Percentiles rank a stretch among this genome's conserved stretches.
Evolutionary conservation across 139 green algal genomes (phyloP).

Genomic region (Chlorella sp.): DNA sequence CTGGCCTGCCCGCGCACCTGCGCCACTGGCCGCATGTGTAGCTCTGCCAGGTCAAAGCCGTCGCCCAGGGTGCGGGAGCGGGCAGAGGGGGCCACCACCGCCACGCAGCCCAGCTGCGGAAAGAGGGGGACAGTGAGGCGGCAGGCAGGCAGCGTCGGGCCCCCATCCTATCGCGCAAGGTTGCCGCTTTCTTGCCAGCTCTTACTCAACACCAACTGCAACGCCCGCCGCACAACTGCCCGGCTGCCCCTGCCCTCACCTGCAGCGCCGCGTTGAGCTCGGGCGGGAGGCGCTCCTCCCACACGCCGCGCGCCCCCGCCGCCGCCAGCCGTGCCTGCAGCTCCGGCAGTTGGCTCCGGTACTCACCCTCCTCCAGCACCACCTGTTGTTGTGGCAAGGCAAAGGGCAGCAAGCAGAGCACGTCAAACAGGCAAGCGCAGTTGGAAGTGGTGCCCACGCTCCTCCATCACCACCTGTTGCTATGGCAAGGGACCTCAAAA

Average conservation of each 20-base stretch:
- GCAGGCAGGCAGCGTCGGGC: no score
- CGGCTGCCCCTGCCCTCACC: no score
- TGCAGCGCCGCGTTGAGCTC: constrained; percentile 68
- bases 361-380: constrained; percentile 74
- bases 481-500: no score
- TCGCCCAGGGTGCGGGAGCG: constrained; percentile 54
- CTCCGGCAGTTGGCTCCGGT: constrained; percentile 40
- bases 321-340: constrained; percentile 62
- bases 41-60: constrained; percentile 74
- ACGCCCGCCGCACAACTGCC: no score
- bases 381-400: constrained; percentile 58
- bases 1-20: constrained; percentile 13
- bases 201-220: no score
- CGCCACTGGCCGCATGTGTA: constrained; percentile 66
- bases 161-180: no score
- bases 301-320: constrained; percentile 70
- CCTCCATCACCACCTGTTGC: constrained; percentile 70
- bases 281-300: constrained; percentile 82
- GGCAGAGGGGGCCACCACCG: constrained; percentile 55
- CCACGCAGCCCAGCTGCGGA: constrained; percentile 76
- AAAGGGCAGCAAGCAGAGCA: no score
- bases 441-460: constrained; percentile 64
- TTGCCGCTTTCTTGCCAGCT: no score
- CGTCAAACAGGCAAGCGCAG: no score
- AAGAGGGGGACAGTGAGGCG: no score